Base-by-base conservation (phyloP, 371 early-diverging fungal genomes). In the Parasitella parasitica region DNA sequence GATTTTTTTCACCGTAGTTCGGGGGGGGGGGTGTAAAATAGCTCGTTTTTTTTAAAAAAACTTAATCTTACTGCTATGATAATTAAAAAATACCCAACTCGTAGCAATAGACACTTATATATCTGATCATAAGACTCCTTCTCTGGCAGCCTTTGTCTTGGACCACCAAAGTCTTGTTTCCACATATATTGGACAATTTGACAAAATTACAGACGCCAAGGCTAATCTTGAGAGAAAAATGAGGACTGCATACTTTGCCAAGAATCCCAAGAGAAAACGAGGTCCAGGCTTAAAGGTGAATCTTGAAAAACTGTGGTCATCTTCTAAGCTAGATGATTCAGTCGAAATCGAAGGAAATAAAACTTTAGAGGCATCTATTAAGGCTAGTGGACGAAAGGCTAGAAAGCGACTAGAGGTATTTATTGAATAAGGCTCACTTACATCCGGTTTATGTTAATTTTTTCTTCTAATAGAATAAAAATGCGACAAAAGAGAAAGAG, bases 111-210 rank as follows among this genome's bases (percentile, higher is more conserved):
- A 58, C 18, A 64, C 64, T 58, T 64, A 52, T 57, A 57, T 63
- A 63, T 13, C 16, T 63, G 53, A 43, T 41, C 35, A 41, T 54
- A 57, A 64, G 54, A 64, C 58, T 64, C 58, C 53, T 64, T 58
- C 64, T 43, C 58, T 64, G 54, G 64, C 54, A 58, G 59, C 59
- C 58, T 64, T 64, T 64, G 58, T 64, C 64, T 64, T 64, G 58
- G 48, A 64, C 54, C 54, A 64, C 54, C 58, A 64, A 54, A 54
- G 54, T 64, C 58, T 64, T 64, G 57, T 62, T 62, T 62, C 62
- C 56, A 55, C 54, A 61, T 54, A 61, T 61, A 61, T 41, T 43
- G 61, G 46, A 61, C 46, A 61, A 61, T 61, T 61, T 61, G 36
- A 36, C 36, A 36, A 36, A 36, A 36, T 36, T 36, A 43, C 30